Percentiles rank a stretch among this genome's conserved stretches.
These are phyloP conservation scores for Colletotrichum tabaci DNA, from an alignment of 2,329 filamentous ascomycete genomes.

Conservation along the genomic window DNA sequence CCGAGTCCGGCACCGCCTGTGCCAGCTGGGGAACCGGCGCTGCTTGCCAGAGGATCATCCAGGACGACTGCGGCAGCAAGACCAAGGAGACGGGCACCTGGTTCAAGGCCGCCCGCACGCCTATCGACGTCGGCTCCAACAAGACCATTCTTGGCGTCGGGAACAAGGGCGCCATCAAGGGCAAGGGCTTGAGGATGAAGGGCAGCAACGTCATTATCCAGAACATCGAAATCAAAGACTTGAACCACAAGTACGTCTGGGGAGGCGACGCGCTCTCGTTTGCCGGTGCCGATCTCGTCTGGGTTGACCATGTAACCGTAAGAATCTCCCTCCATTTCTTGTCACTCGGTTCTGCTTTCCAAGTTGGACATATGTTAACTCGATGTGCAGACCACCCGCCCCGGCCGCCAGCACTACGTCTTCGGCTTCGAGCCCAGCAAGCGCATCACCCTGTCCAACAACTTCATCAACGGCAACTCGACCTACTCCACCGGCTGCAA, in stretches of 20 bases:
- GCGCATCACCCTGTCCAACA: constrained; percentile 40
- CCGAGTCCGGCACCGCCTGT: constrained; percentile 48
- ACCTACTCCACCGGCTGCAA: constrained; percentile 35
- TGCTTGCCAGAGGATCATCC: constrained; percentile 45
- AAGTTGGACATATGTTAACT: neutral
- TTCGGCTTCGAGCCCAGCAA: constrained; percentile 39
- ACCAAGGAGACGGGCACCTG: constrained; percentile 20
- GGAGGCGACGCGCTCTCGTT: constrained; percentile 38
- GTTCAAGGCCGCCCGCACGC: constrained; percentile 35
- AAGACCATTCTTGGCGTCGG: constrained; percentile 39
- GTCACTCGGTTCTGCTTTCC: neutral
- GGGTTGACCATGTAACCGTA: constrained; percentile 40
- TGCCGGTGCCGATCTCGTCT: constrained; percentile 32
- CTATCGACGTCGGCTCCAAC: constrained; percentile 35
- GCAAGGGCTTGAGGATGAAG: constrained; percentile 36
- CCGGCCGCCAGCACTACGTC: constrained; percentile 37
- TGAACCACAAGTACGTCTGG: constrained; percentile 39
- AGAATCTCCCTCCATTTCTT: neutral
- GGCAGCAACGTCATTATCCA: constrained; percentile 40
- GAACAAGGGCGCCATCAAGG: constrained; percentile 32
- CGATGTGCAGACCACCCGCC: constrained; percentile 22
- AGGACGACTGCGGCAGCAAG: constrained; percentile 25
- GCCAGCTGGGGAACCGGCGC: constrained; percentile 44
- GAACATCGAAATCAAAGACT: constrained; percentile 32
- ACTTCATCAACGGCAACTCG: constrained; percentile 38